Base-by-base conservation (phyloP, 2,329 filamentous ascomycete genomes). In the Rhexocercosporidium sp. region DNA sequence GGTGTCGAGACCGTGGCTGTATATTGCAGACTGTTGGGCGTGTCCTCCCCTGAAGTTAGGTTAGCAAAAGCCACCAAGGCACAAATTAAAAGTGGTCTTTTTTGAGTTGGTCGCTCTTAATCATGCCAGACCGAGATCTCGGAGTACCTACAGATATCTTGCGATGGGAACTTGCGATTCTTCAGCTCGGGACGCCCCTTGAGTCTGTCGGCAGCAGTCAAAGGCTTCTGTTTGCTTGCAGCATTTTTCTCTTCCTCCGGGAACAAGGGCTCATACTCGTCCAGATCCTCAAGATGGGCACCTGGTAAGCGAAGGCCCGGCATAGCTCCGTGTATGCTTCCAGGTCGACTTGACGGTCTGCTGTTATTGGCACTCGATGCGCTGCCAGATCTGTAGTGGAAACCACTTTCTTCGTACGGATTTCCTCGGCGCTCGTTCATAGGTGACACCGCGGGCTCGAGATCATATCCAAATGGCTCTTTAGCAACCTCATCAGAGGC, bases 191-290 rank as follows among this genome's bases (percentile, higher is more conserved):
- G 81, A 44, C 83, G 81, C 78, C n/a, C n/a, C n/a, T 87, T 88
- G 72, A 88, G 82, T 70, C 84, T 84, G 66, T 88, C 84, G 37
- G 81, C 81, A 37, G 83, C 80, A n/a, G 83, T 83, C 59, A 84
- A 76, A 9, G 81, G 82, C 70, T 84, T 84, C 60, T 83, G 81
- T 27, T 77, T 77, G 49, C 81, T 78, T 20, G 74, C 72, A 22
- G 77, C 72, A 29, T 84, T 80, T 65, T 88, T 86, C 3, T 86
- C 85, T 18, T 94, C 92, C 65, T 96, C 94, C 0, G 92, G 90
- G 79, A 99, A 99, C 3, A 99, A 82, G 1, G 96, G 96, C 78
- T 98, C 95, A 75, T 98, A 98, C 78, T 98, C 94, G 74, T 94
- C 91, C 5, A 97, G 92, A 75, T 97, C 91, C 74, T 96, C 93